Evolutionary conservation across 2,329 filamentous ascomycete genomes (phyloP).

Genomic region (Ophiobolus disseminans): DNA sequence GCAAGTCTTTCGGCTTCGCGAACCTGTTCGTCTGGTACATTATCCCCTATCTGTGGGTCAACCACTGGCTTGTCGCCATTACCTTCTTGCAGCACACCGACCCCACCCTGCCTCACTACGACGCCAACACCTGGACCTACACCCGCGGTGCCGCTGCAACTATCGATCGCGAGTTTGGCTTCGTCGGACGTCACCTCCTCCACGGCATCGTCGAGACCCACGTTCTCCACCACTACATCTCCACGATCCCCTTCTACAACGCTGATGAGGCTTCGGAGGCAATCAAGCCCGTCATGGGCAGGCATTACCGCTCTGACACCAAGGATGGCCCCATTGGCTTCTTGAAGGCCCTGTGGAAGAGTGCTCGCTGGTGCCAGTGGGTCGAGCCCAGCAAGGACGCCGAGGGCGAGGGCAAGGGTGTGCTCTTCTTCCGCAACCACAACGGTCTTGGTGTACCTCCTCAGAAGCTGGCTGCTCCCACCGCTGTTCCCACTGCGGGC

Average conservation of each 20-base stretch:
- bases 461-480: conserved; percentile 49
- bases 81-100: conserved; percentile 98
- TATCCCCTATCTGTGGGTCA: conserved; percentile 94
- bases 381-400: conserved; percentile 90
- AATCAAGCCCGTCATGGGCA: conserved; percentile 93
- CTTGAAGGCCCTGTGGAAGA: conserved; percentile 80
- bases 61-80: conserved; percentile 99
- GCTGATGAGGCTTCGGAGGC: conserved; percentile 93
- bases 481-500: conserved; percentile 36
- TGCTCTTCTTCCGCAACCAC: conserved; percentile 93
- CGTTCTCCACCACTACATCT: conserved; percentile 97
- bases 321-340: conserved; percentile 80
- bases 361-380: conserved; percentile 91
- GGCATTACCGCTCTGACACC: conserved; percentile 88
- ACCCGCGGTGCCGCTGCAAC: conserved; percentile 92
- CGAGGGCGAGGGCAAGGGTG: conserved; percentile 78
- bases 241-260: conserved; percentile 94
- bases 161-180: conserved; percentile 96
- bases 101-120: conserved; percentile 91
- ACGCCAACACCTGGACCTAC: conserved; percentile 85
- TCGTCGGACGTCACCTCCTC: conserved; percentile 87
- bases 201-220: conserved; percentile 98
- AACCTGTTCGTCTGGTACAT: conserved; percentile 97
- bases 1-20: conserved; percentile 78
- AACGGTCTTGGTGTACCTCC: conserved; percentile 79